Evolutionary conservation across 2,329 filamentous ascomycete genomes (phyloP), one percentile per base, ranked within the genome.

Genomic region (Fusarium dlaminii): DNA sequence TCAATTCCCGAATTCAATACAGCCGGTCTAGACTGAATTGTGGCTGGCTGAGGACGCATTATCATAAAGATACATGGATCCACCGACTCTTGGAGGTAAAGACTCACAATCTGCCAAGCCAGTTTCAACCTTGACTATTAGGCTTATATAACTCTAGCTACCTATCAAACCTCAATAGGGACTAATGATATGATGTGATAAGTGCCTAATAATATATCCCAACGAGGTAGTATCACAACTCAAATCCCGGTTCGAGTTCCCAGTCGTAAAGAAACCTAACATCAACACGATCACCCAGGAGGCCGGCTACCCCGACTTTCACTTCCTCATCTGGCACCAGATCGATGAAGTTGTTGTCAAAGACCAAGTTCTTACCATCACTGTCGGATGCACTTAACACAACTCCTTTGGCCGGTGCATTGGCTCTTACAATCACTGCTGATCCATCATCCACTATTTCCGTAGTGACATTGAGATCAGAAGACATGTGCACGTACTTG

Each of bases 191-290:
- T 14, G 24, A 20, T 20, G 3, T 7, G 13, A 20, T 20, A 1
- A 9, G 12, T 14, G 11, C 13, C 3, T 0, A 6, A 6, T 34
- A 14, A 20, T 20, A 0, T 2, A 13, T 9, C 8, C 20, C 2
- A 22, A 5, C 3, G 2, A 29, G 0, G 8, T 8, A 4, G 2
- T 5, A 32, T 45, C 3, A 57, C 39, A 67, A 2, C 22, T 68
- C 8, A 18, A 68, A 68, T 1, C 45, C 54, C 6, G 52, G 17
- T 1, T 68, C 36, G 0, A 68, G 30, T 8, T 68, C 65, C 65
- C 65, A 68, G 10, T 68, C 65, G 12, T 68, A 68, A 12, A 68
- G 13, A 32, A 62, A 68, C 54, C 65, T 29, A 3, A 45, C 24
- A 3, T 17, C 11, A 27, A 68, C n/a, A 11, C 3, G 1, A 9